Conservation (phyloP, 208 protist species). For the Acanthamoeba healyi region DNA sequence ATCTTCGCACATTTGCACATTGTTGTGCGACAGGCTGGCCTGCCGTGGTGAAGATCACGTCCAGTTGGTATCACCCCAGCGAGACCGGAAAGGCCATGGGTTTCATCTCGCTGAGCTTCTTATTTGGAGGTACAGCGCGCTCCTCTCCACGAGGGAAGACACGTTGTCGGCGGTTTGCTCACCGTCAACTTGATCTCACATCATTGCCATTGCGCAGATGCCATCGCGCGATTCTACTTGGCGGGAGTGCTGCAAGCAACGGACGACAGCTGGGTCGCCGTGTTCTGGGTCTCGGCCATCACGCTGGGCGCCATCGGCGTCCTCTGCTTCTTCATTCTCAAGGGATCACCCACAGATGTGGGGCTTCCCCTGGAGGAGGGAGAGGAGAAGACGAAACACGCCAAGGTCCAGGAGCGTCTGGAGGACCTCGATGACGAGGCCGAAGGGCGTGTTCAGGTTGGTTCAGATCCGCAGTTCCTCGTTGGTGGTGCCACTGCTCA, state of each 20-base stretch:
- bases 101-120: constrained; percentile 69
- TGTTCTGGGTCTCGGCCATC: constrained; percentile 66
- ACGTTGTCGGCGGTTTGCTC: too few species aligned
- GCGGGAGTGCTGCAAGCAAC: constrained; percentile 37
- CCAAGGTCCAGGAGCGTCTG: background rate
- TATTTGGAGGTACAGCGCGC: constrained; percentile 28
- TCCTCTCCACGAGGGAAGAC: too few species aligned
- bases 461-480: too few species aligned
- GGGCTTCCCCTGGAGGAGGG: constrained; percentile 13
- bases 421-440: background rate
- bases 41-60: constrained; percentile 47
- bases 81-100: constrained; percentile 69
- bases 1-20: background rate
- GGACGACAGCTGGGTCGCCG: constrained; percentile 49
- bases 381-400: background rate
- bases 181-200: too few species aligned
- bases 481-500: background rate
- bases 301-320: constrained; percentile 39
- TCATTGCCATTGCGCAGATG: constrained; percentile 1
- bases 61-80: constrained; percentile 14
- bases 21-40: constrained; percentile 34
- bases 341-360: constrained; percentile 38
- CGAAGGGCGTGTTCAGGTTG: background rate
- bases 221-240: constrained; percentile 65
- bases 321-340: constrained; percentile 38